Percentiles rank a stretch among this genome's conserved stretches.
Evolutionary conservation across 2,329 filamentous ascomycete species (phyloP).

Genomic region (Aureobasidium mangrovei): DNA sequence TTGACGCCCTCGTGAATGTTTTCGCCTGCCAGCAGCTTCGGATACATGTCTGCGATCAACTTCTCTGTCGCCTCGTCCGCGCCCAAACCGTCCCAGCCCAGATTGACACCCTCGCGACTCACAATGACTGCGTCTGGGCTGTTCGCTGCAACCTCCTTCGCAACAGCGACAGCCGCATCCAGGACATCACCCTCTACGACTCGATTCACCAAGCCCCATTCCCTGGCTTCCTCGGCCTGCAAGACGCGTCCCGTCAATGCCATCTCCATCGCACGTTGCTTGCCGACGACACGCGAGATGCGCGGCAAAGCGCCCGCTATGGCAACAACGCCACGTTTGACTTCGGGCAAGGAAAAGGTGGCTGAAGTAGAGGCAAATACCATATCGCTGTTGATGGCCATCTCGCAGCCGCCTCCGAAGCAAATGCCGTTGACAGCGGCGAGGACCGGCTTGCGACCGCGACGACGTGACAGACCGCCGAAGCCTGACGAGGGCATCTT

Average conservation of each 20-base stretch:
- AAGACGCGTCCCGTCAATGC: conserved; percentile 56
- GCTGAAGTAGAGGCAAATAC: conserved; percentile 53
- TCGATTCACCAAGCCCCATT: conserved; percentile 63
- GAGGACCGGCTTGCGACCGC: conserved; percentile 65
- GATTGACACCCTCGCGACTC: conserved; percentile 59
- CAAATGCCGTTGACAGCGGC: conserved; percentile 69
- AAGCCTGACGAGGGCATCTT: conserved; percentile 44
- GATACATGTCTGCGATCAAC: conserved; percentile 51
- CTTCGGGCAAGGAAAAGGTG: conserved; percentile 62
- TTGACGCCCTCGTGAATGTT: conserved; percentile 66
- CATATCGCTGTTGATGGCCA: conserved; percentile 64
- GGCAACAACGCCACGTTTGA: conserved; percentile 60
- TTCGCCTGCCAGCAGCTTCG: conserved; percentile 53
- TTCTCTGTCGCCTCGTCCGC: conserved; percentile 54
- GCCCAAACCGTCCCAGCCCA: conserved; percentile 62
- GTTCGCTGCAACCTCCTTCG: conserved; percentile 47
- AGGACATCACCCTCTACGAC: conserved; percentile 47
- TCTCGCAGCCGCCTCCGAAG: conserved; percentile 69
- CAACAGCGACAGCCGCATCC: conserved; percentile 52
- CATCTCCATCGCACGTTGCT: conserved; percentile 63
- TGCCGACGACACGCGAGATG: conserved; percentile 55
- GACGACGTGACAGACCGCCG: conserved; percentile 56
- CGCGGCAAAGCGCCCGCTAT: conserved; percentile 63
- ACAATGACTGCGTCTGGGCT: conserved; percentile 71
- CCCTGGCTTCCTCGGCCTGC: conserved; percentile 48